These are phyloP conservation scores for Aspergillus sp. DNA, from an alignment of 2,329 filamentous ascomycete genomes.

Conservation along the genomic window DNA sequence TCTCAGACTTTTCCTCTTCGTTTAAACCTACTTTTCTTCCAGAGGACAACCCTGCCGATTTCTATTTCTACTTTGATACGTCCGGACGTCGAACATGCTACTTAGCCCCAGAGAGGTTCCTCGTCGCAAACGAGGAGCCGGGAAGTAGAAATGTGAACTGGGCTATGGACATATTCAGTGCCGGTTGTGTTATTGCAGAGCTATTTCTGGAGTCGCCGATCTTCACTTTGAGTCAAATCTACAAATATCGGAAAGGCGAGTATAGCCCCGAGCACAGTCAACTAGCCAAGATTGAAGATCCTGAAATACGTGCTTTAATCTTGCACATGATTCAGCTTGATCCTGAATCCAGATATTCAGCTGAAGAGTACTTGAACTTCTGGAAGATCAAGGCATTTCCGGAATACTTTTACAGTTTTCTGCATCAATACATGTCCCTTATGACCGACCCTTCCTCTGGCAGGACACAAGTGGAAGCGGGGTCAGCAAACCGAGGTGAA, in stretches of 20 bases:
- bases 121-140: constrained; percentile 66
- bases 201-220: constrained; percentile 92
- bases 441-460: constrained; percentile 89
- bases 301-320: constrained; percentile 83
- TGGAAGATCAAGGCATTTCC: constrained; percentile 93
- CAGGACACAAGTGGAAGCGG: constrained; percentile 67
- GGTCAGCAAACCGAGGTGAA: constrained; percentile 73
- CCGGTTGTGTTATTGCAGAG: constrained; percentile 94
- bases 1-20: constrained; percentile 93
- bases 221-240: constrained; percentile 96
- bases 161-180: constrained; percentile 99
- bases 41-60: constrained; percentile 95
- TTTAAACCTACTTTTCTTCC: constrained; percentile 94
- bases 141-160: constrained; percentile 68
- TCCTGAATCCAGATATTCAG: constrained; percentile 85
- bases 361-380: constrained; percentile 89
- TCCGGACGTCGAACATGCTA: constrained; percentile 92
- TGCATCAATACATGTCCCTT: constrained; percentile 96
- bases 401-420: constrained; percentile 93
- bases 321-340: constrained; percentile 95
- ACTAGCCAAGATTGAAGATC: constrained; percentile 82
- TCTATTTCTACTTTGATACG: constrained; percentile 96
- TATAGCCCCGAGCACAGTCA: constrained; percentile 83
- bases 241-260: constrained; percentile 88
- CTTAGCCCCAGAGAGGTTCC: constrained; percentile 88